Base-by-base conservation (phyloP, 179 eudicot species). In the Beta corolliflora region DNA sequence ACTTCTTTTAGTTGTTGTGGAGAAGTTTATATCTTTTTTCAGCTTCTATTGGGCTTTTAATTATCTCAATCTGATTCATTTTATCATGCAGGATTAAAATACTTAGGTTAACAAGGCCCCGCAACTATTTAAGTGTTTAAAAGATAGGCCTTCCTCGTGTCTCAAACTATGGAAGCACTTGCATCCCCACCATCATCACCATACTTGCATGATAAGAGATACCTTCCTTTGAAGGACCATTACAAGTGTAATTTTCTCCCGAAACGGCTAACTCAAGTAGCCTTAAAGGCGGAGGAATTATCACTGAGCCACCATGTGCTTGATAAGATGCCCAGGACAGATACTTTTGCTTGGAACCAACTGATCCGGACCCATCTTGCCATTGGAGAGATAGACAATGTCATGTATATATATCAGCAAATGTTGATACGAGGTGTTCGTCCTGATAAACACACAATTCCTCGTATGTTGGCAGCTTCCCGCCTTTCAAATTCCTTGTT, bases 391-490 rank as follows among this genome's bases (percentile, higher is more conserved):
- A 63, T 81, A 45, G 61, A 77, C 70, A 76, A 85, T 9, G 92
- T 84, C 25, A 65, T 87, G n/a, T 75, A 77, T 7, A 64, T 85
- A 79, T 93, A 91, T 78, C 76, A 80, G 69, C 86, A 89, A 76
- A 93, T 93, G 97, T 85, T 93, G 21, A 16, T 83, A 36, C 85
- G 80, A 25, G 92, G 94, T 46, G 86, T 90, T 80, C 60, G 80
- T 25, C 97, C 97, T 53, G 94, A 92, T 79, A 83, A 84, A 80
- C 94, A 91, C 84, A 92, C 94, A 0, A 81, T 92, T 72, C 97
- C 97, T 80, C 91, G 93, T 19, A 75, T 93, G 44, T 83, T 93
- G 72, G 68, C 86, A 10, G 94, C 90, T 75, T 84, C 89, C 68
- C 79, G 88, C 45, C 83, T 83, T 73, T 84, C 82, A n/a, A 71